phyloP scores from a whole-genome alignment of 2,329 filamentous ascomycete species.

The Alternaria gaisen region DNA sequence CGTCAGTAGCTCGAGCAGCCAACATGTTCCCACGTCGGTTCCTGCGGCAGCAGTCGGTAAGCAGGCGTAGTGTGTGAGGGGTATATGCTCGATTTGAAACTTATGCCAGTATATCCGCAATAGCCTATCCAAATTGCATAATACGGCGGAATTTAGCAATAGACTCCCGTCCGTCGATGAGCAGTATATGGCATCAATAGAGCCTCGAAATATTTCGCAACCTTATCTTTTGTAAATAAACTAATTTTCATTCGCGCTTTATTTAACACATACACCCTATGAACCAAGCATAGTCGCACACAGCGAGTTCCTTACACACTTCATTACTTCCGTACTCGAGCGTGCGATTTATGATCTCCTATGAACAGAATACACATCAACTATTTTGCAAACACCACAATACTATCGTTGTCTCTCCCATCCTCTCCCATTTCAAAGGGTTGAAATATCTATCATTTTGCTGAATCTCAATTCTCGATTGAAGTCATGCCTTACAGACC shows the following conservation, averaged over 20 bases:
- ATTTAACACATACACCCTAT: background rate
- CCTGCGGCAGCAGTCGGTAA: slow-evolving; percentile 10
- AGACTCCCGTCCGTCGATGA: background rate
- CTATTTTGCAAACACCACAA: background rate
- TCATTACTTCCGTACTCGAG: background rate
- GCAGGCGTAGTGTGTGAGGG: slow-evolving; percentile 10
- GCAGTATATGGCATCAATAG: background rate
- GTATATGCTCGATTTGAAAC: background rate
- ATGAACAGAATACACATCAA: background rate
- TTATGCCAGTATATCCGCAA: background rate
- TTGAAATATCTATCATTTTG: background rate
- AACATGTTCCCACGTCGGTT: slow-evolving; percentile 14
- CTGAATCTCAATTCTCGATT: background rate
- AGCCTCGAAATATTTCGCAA: background rate
- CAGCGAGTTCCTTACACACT: background rate
- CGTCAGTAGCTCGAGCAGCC: slow-evolving; percentile 36
- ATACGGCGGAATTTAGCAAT: background rate
- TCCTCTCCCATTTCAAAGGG: background rate
- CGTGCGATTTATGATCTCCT: background rate
- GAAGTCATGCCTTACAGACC: background rate
- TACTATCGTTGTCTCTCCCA: background rate
- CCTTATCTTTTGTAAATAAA: background rate
- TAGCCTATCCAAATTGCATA: background rate
- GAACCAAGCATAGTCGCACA: background rate
- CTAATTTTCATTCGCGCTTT: background rate